Percentiles rank a stretch among this genome's conserved stretches.
Evolutionary conservation across 257 asterid species (phyloP).

Genomic region (Plantago major): DNA sequence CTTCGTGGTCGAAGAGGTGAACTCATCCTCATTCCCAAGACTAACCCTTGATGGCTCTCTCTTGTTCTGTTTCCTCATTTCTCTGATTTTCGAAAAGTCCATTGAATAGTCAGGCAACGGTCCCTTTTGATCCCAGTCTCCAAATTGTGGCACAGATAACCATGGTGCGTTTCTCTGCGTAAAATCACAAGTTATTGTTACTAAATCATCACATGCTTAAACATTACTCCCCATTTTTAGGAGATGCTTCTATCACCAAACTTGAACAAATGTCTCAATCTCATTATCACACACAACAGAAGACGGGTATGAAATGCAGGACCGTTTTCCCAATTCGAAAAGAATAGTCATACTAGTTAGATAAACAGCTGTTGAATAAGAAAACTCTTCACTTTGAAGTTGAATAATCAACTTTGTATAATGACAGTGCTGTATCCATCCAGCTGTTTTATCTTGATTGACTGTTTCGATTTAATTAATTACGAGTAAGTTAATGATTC

Average conservation of each 20-base stretch:
- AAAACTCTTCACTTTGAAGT: not conserved
- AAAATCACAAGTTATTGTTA: not conserved
- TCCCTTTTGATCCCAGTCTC: slow-evolving; percentile 94
- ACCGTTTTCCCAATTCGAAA: not conserved
- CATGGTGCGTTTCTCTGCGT: slow-evolving; percentile 56
- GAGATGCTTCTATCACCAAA: not conserved
- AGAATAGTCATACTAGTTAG: not conserved
- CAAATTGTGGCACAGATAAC: slow-evolving; percentile 93
- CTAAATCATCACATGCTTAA: not conserved
- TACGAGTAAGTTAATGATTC: not conserved
- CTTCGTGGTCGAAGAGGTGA: slow-evolving; percentile 46
- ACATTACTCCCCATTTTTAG: not conserved
- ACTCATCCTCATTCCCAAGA: slow-evolving; percentile 85
- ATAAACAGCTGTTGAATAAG: slow-evolving; percentile 6
- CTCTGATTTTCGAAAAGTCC: slow-evolving; percentile 86
- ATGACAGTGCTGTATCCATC: not conserved
- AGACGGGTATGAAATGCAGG: not conserved
- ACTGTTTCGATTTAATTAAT: not conserved
- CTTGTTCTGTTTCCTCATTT: slow-evolving; percentile 86
- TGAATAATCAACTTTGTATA: slow-evolving; percentile 6
- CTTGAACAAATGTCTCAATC: not conserved
- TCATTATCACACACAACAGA: not conserved
- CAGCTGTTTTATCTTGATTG: not conserved
- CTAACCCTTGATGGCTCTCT: slow-evolving; percentile 79
- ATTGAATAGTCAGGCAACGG: slow-evolving; percentile 71